A percentile compares a stretch with the other conserved stretches of the same genome.
Evolutionary conservation across 78 protist genomes (phyloP).

Genomic region (Chrysochromulina tobinii): DNA sequence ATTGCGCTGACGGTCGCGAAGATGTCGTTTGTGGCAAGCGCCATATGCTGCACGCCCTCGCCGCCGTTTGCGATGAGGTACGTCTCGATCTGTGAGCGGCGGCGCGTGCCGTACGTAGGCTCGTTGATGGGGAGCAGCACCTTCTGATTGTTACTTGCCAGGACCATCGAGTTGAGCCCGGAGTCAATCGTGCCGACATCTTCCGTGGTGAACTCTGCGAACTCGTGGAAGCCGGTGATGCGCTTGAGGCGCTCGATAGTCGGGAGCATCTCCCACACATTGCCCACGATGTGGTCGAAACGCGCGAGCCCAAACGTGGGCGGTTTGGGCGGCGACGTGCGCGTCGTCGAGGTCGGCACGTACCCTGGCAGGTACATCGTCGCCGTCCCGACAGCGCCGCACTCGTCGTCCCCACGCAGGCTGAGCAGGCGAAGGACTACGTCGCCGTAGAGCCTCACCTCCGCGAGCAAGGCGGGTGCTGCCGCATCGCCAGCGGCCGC

Average conservation of each 20-base stretch:
- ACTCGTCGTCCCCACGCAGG: neutral
- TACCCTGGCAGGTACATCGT: neutral
- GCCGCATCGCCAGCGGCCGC: neutral
- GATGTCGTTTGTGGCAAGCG: neutral
- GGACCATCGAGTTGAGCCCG: conserved; percentile 20
- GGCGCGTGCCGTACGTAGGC: neutral
- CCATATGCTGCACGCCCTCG: neutral
- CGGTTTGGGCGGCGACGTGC: neutral
- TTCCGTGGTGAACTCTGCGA: neutral
- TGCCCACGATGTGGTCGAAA: neutral
- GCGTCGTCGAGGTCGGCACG: neutral
- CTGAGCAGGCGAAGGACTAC: neutral
- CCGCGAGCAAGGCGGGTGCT: neutral
- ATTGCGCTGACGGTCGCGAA: neutral
- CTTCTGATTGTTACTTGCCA: neutral
- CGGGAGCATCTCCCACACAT: neutral
- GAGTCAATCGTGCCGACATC: conserved; percentile 21
- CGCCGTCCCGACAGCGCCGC: neutral
- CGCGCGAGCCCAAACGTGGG: neutral
- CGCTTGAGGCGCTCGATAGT: neutral
- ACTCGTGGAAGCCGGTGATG: neutral
- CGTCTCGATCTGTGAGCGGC: neutral
- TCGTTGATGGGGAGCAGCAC: conserved; percentile 19
- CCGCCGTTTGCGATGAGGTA: neutral
- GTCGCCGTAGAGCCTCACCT: neutral